Percentiles rank a stretch among this genome's conserved stretches.
These are phyloP conservation scores for Oldenlandia corymbosa DNA, from an alignment of 257 asterid species.

Conservation along the genomic window DNA sequence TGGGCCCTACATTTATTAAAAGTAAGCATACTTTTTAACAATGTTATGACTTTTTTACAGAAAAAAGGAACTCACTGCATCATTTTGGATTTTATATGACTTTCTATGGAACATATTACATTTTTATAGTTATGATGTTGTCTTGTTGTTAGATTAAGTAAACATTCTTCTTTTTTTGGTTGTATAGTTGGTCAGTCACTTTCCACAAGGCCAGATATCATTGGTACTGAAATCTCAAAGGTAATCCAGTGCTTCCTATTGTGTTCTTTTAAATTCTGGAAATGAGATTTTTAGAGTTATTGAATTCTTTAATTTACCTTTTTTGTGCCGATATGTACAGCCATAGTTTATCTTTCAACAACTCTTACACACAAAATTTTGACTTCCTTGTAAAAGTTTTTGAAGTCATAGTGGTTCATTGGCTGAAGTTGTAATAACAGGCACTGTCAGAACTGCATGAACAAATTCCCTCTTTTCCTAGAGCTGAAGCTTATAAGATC, in stretches of 20 bases:
- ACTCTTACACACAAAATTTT: background rate
- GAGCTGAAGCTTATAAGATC: conserved; percentile 74
- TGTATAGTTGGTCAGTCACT: conserved; percentile 94
- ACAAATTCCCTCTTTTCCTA: conserved; percentile 85
- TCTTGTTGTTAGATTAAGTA: background rate
- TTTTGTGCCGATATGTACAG: background rate
- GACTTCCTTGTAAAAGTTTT: background rate
- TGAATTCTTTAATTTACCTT: background rate
- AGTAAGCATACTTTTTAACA: conserved; percentile 46
- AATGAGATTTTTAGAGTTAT: background rate
- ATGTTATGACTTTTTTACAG: too few species aligned
- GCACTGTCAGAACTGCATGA: conserved; percentile 91
- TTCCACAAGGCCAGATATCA: conserved; percentile 90
- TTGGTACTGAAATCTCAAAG: conserved; percentile 79
- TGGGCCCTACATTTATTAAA: conserved; percentile 98
- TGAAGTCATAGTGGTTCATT: conserved; percentile 21
- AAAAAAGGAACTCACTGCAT: too few species aligned
- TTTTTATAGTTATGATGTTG: background rate
- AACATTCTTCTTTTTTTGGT: conserved; percentile 14
- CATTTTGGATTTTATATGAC: background rate
- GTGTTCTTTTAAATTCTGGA: background rate
- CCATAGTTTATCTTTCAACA: background rate
- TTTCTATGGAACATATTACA: background rate
- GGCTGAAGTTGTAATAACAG: conserved; percentile 57
- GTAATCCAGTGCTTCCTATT: conserved; percentile 30